Evolutionary conservation across 1,139 yeast genomes (phyloP).

Genomic region (Debaryomyces fabryi): DNA sequence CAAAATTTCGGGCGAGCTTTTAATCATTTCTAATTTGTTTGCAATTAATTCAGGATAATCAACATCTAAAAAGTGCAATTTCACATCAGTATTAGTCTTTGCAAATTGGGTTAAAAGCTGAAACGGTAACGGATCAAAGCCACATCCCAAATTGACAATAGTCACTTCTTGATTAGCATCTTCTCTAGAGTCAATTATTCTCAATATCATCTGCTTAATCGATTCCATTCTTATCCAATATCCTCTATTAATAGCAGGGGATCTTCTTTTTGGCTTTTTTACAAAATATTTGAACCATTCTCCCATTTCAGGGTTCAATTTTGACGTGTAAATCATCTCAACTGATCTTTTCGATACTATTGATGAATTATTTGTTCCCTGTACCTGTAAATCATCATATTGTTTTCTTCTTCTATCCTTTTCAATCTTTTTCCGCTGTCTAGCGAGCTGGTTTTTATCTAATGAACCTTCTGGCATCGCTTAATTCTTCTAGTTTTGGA

Average conservation of each 20-base stretch:
- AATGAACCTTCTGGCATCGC: slow-evolving; percentile 3
- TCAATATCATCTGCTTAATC: slow-evolving; percentile 53
- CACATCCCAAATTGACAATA: slow-evolving; percentile 78
- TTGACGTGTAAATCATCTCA: slow-evolving; percentile 59
- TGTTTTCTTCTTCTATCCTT: slow-evolving; percentile 51
- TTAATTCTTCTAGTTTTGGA: background rate
- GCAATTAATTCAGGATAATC: slow-evolving; percentile 72
- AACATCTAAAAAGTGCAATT: slow-evolving; percentile 62
- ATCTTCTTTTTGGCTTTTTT: slow-evolving; percentile 64
- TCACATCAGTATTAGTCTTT: slow-evolving; percentile 20
- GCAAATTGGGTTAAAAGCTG: slow-evolving; percentile 46
- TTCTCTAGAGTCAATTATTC: slow-evolving; percentile 35
- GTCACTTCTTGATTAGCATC: slow-evolving; percentile 29
- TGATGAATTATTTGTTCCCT: slow-evolving; percentile 82
- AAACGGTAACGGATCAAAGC: slow-evolving; percentile 78
- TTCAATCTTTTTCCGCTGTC: slow-evolving; percentile 44
- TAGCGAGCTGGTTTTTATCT: slow-evolving; percentile 22
- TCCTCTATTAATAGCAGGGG: slow-evolving; percentile 83
- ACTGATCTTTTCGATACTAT: slow-evolving; percentile 84
- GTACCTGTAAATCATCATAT: slow-evolving; percentile 66
- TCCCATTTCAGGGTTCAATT: slow-evolving; percentile 39
- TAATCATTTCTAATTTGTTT: slow-evolving; percentile 56
- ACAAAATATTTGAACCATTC: slow-evolving; percentile 73
- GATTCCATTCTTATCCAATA: slow-evolving; percentile 84
- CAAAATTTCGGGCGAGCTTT: slow-evolving; percentile 48